Conservation (phyloP, 495 filamentous ascomycete species). For the Penicillium mononematosum region DNA sequence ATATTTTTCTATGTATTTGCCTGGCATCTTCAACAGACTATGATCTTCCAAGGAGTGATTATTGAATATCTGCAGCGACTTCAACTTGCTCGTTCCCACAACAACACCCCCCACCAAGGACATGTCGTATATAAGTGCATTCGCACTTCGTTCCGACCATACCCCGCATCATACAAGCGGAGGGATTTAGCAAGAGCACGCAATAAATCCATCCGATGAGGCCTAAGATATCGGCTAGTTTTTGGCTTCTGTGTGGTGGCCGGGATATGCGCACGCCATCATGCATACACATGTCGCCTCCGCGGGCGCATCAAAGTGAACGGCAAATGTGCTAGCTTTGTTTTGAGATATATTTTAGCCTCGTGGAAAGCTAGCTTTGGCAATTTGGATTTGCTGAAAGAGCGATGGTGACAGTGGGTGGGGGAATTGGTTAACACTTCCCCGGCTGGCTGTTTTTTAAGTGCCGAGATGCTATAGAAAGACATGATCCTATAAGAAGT, state of each 20-base stretch:
- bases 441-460: not conserved
- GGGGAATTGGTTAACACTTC: constrained; percentile 15
- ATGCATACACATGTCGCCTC: constrained; percentile 15
- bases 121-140: not conserved
- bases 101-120: not conserved
- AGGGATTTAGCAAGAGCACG: constrained; percentile 31
- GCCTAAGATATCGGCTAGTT: constrained; percentile 20
- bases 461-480: not conserved
- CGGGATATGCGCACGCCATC: constrained; percentile 30
- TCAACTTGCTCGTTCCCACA: not conserved
- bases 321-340: not conserved
- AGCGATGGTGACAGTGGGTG: constrained; percentile 23
- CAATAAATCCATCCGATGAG: constrained; percentile 27
- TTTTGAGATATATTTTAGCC: not conserved
- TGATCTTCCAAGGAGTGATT: not conserved
- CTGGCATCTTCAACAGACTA: constrained; percentile 35
- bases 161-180: constrained; percentile 12
- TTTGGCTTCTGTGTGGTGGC: constrained; percentile 1
- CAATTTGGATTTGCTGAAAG: not conserved
- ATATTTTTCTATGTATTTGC: constrained; percentile 43
- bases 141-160: not conserved
- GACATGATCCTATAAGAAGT: not conserved
- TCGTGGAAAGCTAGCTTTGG: not conserved
- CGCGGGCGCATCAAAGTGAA: not conserved
- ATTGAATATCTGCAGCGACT: not conserved